Conservation (phyloP, 495 filamentous ascomycete genomes). For the Ramalina intermedia region DNA sequence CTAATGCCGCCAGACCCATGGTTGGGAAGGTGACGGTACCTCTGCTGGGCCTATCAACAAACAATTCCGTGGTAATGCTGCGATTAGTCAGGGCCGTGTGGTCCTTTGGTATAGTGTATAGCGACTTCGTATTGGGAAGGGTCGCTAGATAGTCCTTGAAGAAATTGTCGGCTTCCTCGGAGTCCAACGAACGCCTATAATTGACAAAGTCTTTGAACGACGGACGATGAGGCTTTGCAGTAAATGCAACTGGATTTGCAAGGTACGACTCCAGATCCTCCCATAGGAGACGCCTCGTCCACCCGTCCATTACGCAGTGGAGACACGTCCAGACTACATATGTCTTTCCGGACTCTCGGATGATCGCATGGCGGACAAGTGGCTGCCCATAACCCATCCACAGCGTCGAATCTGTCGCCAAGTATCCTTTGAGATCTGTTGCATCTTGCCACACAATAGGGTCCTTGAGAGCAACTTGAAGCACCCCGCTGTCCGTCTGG, state of each 20-base stretch:
- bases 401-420: not conserved
- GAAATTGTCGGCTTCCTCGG: not conserved
- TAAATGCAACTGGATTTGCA: not conserved
- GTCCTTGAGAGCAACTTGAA: not conserved
- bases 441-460: not conserved
- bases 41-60: not conserved
- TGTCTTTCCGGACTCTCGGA: not conserved
- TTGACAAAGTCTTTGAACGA: not conserved
- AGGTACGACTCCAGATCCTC: not conserved
- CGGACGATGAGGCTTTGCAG: not conserved
- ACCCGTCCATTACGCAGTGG: not conserved
- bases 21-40: not conserved
- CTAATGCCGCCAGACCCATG: not conserved
- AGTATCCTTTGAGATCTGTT: not conserved
- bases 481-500: not conserved
- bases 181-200: not conserved
- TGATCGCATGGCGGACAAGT: not conserved
- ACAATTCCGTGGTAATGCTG: not conserved
- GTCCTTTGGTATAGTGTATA: no score
- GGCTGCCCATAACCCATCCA: not conserved
- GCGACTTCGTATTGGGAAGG: no score
- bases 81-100: no score
- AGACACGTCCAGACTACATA: conserved; percentile 2
- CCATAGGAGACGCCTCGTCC: not conserved
- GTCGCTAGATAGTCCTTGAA: no score